phyloP scores from a whole-genome alignment of 768 basidiomycete species.

The Mycena vitilis region DNA sequence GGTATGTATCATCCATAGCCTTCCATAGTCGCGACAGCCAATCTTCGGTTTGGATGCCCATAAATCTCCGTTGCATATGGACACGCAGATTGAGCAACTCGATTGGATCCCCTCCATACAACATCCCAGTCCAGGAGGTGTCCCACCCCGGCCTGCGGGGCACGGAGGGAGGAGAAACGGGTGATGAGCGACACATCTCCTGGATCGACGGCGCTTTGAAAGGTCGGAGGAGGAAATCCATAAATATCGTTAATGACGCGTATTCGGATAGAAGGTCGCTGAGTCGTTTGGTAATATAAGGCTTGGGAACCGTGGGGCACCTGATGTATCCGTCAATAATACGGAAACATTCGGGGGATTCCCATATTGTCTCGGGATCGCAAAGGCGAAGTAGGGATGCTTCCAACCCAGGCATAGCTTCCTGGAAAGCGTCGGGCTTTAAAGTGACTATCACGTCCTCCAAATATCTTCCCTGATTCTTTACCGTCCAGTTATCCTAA shows the following conservation, averaged over 20 bases:
- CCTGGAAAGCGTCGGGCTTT: neutral
- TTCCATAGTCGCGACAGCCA: neutral
- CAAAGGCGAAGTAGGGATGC: conserved; percentile 5
- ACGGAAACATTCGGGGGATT: conserved; percentile 1
- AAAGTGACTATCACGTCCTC: conserved; percentile 4
- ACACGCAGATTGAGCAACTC: neutral
- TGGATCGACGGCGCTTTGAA: conserved; percentile 7
- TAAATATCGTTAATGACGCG: conserved; percentile 1
- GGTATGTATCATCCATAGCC: conserved; percentile 1
- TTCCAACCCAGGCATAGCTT: conserved; percentile 4
- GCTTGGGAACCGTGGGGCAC: conserved; percentile 1
- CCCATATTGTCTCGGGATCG: conserved; percentile 2
- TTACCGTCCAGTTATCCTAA: neutral
- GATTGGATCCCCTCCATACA: conserved; percentile 11
- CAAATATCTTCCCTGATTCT: conserved; percentile 2
- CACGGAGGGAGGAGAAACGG: neutral
- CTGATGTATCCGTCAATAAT: neutral
- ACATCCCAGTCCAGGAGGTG: conserved; percentile 7
- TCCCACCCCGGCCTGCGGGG: conserved; percentile 9
- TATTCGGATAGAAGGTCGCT: conserved; percentile 1
- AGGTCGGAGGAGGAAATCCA: conserved; percentile 6
- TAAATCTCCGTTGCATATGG: neutral
- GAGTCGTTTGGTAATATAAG: neutral
- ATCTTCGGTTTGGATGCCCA: neutral
- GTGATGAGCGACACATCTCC: neutral